phyloP scores from a whole-genome alignment of 2,329 filamentous ascomycete genomes.

The Colletotrichum navitas region DNA sequence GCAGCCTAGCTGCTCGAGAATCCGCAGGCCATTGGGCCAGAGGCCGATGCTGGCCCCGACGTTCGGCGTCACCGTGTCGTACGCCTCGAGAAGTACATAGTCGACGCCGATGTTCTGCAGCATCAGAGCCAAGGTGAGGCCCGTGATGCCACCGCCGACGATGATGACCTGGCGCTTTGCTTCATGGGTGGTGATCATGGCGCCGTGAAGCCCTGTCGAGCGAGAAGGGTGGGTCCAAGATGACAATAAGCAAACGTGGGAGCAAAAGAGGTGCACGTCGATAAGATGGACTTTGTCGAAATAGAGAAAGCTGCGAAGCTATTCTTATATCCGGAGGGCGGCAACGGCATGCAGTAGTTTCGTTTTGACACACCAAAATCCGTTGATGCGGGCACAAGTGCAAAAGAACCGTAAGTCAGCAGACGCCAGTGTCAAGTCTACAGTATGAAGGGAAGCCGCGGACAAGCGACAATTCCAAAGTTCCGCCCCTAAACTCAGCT shows the following conservation, averaged over 20 bases:
- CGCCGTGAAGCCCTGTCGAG: background rate
- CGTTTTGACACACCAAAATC: no score
- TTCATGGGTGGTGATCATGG: conserved; percentile 18
- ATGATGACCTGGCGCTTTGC: conserved; percentile 42
- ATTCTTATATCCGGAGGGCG: background rate
- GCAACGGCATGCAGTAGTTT: no score
- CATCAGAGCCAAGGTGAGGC: conserved; percentile 48
- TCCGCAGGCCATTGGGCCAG: conserved; percentile 55
- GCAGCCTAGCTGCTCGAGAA: conserved; percentile 64
- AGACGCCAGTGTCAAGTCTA: background rate
- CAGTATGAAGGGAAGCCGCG: background rate
- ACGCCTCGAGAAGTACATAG: conserved; percentile 62
- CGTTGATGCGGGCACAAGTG: background rate
- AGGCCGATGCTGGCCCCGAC: conserved; percentile 63
- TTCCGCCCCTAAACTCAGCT: conserved; percentile 4
- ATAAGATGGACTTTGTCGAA: background rate
- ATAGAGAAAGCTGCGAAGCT: background rate
- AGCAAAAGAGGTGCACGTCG: background rate
- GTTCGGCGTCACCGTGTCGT: conserved; percentile 56
- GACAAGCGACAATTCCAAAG: conserved; percentile 3
- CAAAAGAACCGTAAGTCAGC: background rate
- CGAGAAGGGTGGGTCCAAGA: no score
- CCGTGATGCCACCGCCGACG: conserved; percentile 45
- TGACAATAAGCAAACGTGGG: background rate
- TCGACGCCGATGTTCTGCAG: conserved; percentile 61